phyloP scores from a whole-genome alignment of 2,329 filamentous ascomycete species.

The Rachicladosporium sp. region DNA sequence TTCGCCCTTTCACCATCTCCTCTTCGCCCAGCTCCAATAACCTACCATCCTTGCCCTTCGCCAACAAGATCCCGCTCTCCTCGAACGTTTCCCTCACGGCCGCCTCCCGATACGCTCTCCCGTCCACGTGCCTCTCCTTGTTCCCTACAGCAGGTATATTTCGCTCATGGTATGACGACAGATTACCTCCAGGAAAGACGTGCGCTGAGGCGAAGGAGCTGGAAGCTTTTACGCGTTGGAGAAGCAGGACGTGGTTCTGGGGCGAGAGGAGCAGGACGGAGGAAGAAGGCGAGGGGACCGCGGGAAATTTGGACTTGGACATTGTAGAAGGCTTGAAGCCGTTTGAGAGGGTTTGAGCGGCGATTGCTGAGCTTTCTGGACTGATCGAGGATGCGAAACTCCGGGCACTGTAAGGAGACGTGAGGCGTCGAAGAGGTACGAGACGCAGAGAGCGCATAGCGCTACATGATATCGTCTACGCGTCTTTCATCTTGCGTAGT shows the following conservation, averaged over 20 bases:
- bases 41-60: slow-evolving; percentile 38
- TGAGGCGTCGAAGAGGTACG: too few relatives aligned
- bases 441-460: too few relatives aligned
- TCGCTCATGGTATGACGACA: slow-evolving; percentile 68
- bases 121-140: slow-evolving; percentile 54
- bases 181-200: slow-evolving; percentile 86
- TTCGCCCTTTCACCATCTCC: slow-evolving; percentile 53
- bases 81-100: slow-evolving; percentile 90
- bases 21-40: slow-evolving; percentile 49
- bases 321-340: slow-evolving; percentile 5
- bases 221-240: slow-evolving; percentile 74
- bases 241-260: slow-evolving; percentile 72
- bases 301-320: slow-evolving; percentile 26
- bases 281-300: slow-evolving; percentile 48
- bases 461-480: too few relatives aligned
- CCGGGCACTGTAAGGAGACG: too few relatives aligned
- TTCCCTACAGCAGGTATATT: slow-evolving; percentile 38
- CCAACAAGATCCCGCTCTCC: slow-evolving; percentile 80
- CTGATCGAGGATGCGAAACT: too few relatives aligned
- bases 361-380: too few relatives aligned
- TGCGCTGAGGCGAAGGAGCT: slow-evolving; percentile 81
- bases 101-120: slow-evolving; percentile 61
- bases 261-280: slow-evolving; percentile 80
- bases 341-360: slow-evolving; percentile 5
- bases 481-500: too few relatives aligned